Evolutionary conservation across 2,329 filamentous ascomycete species (phyloP).

Genomic region (Nemania bipapillata): DNA sequence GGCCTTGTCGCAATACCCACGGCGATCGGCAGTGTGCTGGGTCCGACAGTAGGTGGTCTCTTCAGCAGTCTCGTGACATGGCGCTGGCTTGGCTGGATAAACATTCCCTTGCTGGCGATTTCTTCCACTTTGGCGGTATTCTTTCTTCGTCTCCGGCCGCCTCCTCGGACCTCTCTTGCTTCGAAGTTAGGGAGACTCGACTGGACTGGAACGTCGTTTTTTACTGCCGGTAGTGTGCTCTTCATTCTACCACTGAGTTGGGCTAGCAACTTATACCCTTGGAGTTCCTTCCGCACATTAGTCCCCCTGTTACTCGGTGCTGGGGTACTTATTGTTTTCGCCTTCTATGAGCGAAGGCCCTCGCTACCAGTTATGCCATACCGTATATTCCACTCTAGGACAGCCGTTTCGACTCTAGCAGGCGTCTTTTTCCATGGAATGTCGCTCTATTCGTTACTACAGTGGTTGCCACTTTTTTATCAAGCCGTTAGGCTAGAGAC

Average conservation of each 20-base stretch:
- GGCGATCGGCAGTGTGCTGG: conserved; percentile 47
- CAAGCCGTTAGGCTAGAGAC: conserved; percentile 1
- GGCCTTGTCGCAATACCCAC: conserved; percentile 47
- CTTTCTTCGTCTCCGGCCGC: not conserved
- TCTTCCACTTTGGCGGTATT: not conserved
- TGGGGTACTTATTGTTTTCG: not conserved
- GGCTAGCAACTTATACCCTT: conserved; percentile 73
- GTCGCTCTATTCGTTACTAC: not conserved
- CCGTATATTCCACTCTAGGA: conserved; percentile 1
- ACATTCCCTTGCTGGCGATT: conserved; percentile 43
- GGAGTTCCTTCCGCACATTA: conserved; percentile 70
- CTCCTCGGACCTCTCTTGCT: not conserved
- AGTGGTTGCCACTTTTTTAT: not conserved
- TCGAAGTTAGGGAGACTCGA: not conserved
- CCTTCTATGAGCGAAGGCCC: not conserved
- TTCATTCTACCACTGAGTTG: conserved; percentile 29
- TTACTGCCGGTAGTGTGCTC: conserved; percentile 67
- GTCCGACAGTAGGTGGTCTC: conserved; percentile 48
- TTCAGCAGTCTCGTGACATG: conserved; percentile 46
- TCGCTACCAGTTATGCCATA: not conserved
- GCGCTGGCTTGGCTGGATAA: conserved; percentile 51
- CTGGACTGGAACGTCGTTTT: conserved; percentile 69
- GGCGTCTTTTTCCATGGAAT: not conserved
- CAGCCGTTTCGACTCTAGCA: not conserved
- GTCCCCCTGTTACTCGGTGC: conserved; percentile 61